phyloP scores from a whole-genome alignment of 305 asterid species.

The Plantago rigida region DNA sequence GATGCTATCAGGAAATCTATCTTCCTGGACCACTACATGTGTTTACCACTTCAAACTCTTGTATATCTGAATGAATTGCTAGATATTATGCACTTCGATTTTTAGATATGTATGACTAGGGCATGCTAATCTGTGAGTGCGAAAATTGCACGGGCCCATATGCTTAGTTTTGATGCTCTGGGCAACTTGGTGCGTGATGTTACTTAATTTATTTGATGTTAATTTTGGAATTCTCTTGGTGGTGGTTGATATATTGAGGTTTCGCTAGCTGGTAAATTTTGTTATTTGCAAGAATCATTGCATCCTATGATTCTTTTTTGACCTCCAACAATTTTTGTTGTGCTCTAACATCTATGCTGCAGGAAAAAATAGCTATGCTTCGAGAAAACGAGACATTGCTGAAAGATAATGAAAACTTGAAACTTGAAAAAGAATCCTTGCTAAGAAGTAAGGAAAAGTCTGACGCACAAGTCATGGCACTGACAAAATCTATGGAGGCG shows the following conservation, averaged over 20 bases:
- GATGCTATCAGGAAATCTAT: constrained; percentile 3
- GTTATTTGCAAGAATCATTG: constrained; percentile 8
- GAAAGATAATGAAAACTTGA: constrained; percentile 68
- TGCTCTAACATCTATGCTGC: constrained; percentile 27
- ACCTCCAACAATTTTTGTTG: constrained; percentile 7
- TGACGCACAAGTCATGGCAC: constrained; percentile 53
- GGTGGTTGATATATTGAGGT: constrained; percentile 14
- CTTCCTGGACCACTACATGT: constrained; percentile 16
- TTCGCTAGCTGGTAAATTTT: constrained; percentile 7
- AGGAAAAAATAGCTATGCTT: constrained; percentile 87
- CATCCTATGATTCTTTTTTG: constrained; percentile 6
- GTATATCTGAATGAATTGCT: constrained; percentile 12
- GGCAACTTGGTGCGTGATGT: constrained; percentile 11
- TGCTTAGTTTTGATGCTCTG: background rate
- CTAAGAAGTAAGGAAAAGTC: constrained; percentile 59
- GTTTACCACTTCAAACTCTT: background rate
- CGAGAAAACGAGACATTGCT: constrained; percentile 56
- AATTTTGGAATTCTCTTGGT: constrained; percentile 1
- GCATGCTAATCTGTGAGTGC: background rate
- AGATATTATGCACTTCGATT: background rate
- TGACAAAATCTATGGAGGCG: constrained; percentile 71
- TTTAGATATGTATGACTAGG: background rate
- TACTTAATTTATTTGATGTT: constrained; percentile 21
- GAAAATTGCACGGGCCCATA: background rate
- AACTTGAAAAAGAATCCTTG: constrained; percentile 50